These are phyloP conservation scores for Eragrostis nindensis DNA, from an alignment of 176 grass and related monocot genomes.

Conservation along the genomic window DNA sequence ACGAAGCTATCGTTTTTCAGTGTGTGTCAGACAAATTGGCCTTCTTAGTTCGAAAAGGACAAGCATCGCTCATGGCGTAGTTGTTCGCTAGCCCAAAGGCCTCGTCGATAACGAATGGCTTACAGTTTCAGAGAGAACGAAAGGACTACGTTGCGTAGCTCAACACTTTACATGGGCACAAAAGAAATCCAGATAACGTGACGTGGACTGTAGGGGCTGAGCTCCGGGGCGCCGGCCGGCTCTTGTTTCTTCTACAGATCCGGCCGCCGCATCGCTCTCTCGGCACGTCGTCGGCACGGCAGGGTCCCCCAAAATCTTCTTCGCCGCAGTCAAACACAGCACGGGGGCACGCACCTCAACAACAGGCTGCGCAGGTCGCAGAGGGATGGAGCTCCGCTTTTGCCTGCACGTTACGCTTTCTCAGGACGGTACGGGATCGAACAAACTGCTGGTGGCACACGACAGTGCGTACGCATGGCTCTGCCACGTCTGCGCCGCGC, in stretches of 20 bases:
- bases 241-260: conserved; percentile 7
- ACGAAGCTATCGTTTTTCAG: no score
- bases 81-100: no score
- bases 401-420: conserved; percentile 31
- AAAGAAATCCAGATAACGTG: not conserved
- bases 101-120: no score
- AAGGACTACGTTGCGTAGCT: not conserved
- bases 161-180: not conserved
- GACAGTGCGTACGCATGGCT: no score
- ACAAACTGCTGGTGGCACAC: not conserved
- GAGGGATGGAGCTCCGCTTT: not conserved
- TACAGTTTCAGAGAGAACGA: not conserved
- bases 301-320: no score
- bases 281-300: not conserved
- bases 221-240: not conserved
- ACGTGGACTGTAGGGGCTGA: not conserved
- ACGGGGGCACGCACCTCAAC: not conserved
- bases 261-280: not conserved
- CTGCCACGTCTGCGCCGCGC: not conserved
- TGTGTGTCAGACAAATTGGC: no score
- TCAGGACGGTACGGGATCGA: no score
- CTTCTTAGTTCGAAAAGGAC: no score
- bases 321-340: not conserved
- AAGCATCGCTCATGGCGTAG: no score
- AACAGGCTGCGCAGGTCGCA: no score